These are phyloP conservation scores for Talaromyces sp. DNA, from an alignment of 2,329 filamentous ascomycete species.

Conservation along the genomic window DNA sequence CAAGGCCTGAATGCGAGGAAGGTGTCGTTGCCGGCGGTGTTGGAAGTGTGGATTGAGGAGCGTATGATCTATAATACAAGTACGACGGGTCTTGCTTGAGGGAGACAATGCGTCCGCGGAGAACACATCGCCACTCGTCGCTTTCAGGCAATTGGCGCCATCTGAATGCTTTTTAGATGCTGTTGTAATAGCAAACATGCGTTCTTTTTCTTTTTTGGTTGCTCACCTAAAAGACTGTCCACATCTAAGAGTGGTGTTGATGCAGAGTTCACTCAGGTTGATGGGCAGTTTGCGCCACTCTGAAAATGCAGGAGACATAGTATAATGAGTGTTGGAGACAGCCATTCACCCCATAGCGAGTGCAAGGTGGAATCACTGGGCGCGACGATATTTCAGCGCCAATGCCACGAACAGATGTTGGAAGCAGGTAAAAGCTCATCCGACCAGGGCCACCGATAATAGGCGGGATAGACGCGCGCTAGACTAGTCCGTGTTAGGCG, in stretches of 20 bases:
- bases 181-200: neutral
- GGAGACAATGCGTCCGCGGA: slow-evolving; percentile 78
- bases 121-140: slow-evolving; percentile 84
- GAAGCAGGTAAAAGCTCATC: neutral
- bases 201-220: neutral
- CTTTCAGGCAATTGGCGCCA: slow-evolving; percentile 72
- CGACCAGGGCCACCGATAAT: slow-evolving; percentile 2
- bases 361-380: neutral
- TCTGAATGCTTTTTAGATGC: slow-evolving; percentile 38
- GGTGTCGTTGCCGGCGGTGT: slow-evolving; percentile 32
- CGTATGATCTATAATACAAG: slow-evolving; percentile 74
- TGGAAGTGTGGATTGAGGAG: slow-evolving; percentile 26
- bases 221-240: slow-evolving; percentile 79
- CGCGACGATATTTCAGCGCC: neutral
- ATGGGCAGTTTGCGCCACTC: slow-evolving; percentile 87
- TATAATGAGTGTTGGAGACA: neutral
- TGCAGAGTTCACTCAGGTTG: slow-evolving; percentile 77
- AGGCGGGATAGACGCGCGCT: slow-evolving; percentile 11
- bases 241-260: slow-evolving; percentile 89
- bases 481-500: slow-evolving; percentile 2
- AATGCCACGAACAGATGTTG: neutral
- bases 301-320: slow-evolving; percentile 48
- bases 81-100: slow-evolving; percentile 74
- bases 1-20: slow-evolving; percentile 21
- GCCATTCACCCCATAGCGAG: slow-evolving; percentile 8